These are phyloP conservation scores for Babjeviella inositovora DNA, from an alignment of 805 yeast species.

Conservation along the genomic window DNA sequence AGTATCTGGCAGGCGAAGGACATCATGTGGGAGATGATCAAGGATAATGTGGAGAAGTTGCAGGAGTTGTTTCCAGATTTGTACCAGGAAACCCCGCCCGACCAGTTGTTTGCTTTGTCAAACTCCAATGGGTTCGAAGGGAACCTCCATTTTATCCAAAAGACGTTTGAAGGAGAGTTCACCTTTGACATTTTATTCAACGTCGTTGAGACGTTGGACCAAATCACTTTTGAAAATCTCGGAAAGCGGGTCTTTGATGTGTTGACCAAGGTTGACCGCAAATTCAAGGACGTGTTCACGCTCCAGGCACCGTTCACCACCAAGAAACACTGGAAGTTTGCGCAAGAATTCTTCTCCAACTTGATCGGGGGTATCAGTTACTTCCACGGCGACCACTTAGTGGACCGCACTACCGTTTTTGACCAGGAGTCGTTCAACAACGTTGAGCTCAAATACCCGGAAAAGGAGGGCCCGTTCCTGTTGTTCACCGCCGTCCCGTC, in stretches of 20 bases:
- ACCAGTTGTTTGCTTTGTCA: constrained; percentile 35
- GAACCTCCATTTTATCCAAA: constrained; percentile 67
- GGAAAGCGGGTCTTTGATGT: constrained; percentile 13
- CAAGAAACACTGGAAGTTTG: constrained; percentile 34
- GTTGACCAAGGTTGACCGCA: constrained; percentile 24
- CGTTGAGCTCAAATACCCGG: constrained; percentile 29
- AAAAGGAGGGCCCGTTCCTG: constrained; percentile 60
- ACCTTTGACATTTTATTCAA: constrained; percentile 61
- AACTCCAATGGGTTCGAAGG: constrained; percentile 51
- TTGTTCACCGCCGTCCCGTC: constrained; percentile 81
- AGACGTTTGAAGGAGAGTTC: constrained; percentile 55
- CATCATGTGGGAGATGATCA: constrained; percentile 49
- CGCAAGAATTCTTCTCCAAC: constrained; percentile 67
- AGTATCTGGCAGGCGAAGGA: constrained; percentile 70
- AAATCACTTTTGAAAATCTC: constrained; percentile 19
- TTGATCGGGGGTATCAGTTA: constrained; percentile 84
- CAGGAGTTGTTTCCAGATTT: constrained; percentile 10
- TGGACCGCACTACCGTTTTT: constrained; percentile 53
- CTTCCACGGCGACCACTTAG: constrained; percentile 69
- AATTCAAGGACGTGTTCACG: constrained; percentile 33
- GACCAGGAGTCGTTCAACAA: constrained; percentile 58
- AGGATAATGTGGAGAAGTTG: constrained; percentile 46
- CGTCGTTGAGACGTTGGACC: constrained; percentile 21
- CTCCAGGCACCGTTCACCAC: constrained; percentile 37
- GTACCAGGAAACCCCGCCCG: constrained; percentile 18